Percentiles rank a stretch among this genome's conserved stretches.
phyloP scores from a whole-genome alignment of 164 flowering plant species.

The Buxus sempervirens region DNA sequence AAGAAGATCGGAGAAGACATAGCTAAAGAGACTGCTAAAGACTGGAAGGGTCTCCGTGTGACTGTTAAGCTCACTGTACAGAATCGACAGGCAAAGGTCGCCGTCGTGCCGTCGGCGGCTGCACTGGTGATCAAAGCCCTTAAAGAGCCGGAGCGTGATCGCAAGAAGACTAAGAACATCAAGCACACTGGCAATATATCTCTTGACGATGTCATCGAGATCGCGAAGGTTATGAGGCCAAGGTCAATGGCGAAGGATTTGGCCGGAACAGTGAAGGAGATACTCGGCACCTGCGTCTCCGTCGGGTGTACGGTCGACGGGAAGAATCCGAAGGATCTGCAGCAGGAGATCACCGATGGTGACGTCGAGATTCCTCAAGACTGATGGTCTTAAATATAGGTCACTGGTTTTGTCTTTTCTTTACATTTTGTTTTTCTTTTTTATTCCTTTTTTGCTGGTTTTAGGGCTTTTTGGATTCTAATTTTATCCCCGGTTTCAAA shows the following conservation, averaged over 20 bases:
- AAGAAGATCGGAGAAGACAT: conserved; percentile 80
- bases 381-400: conserved; percentile 19
- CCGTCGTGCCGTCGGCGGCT: conserved; percentile 74
- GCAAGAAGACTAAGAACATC: conserved; percentile 73
- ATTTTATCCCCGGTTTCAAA: neutral
- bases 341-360: conserved; percentile 66
- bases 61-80: conserved; percentile 79
- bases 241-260: conserved; percentile 81
- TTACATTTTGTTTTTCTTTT: neutral
- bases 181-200: conserved; percentile 70
- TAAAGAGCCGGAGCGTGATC: conserved; percentile 74
- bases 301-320: conserved; percentile 86
- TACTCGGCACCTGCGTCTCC: conserved; percentile 77
- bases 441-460: neutral
- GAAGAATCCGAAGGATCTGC: conserved; percentile 74
- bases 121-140: conserved; percentile 71
- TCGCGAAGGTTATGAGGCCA: conserved; percentile 60
- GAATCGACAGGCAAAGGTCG: conserved; percentile 72
- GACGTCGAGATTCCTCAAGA: conserved; percentile 64
- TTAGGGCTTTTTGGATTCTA: neutral
- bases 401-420: neutral
- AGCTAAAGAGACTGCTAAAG: conserved; percentile 75
- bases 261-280: conserved; percentile 70
- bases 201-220: conserved; percentile 75
- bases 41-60: conserved; percentile 82